Evolutionary conservation across 129 eudicot genomes (phyloP).

Genomic region (Helianthus annuus): HanXRQr2.0-SUNRISE NC_035445.2:68076869-68077368

Average conservation of each 20-base stretch:
- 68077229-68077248: too few species aligned
- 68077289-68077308: too few species aligned
- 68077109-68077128: not conserved
- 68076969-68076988: not conserved
- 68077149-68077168: not conserved
- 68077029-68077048: too few species aligned
- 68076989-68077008: not conserved
- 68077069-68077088: not conserved
- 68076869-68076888: slow-evolving; percentile 69
- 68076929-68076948: not conserved
- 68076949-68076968: not conserved
- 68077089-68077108: too few species aligned
- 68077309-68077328: too few species aligned
- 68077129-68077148: not conserved
- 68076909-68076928: not conserved
- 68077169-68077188: too few species aligned
- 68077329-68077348: too few species aligned
- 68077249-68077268: too few species aligned
- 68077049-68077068: not conserved
- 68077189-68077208: too few species aligned
- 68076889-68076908: slow-evolving; percentile 76
- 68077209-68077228: too few species aligned
- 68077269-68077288: too few species aligned
- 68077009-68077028: not conserved
- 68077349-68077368: too few species aligned